Evolutionary conservation across 192 early-diverging fungal species (phyloP), one percentile per base, ranked within the genome.

Genomic region (Ambispora gerdemannii): DNA sequence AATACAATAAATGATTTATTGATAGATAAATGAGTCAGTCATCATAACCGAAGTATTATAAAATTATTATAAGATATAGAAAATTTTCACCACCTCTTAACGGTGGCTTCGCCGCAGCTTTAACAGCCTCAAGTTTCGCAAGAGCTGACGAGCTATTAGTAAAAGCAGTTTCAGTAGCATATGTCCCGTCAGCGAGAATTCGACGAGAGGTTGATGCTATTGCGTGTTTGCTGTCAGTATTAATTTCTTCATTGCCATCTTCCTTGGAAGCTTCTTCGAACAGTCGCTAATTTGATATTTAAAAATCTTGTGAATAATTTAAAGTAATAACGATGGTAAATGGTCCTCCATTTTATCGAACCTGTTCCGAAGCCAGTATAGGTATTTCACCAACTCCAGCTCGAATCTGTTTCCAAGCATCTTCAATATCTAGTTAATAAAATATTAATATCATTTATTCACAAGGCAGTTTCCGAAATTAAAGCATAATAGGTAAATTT

Each of bases 181-280:
- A 99, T 0, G 96, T 98, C 27, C 97, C 97, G 78, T 99, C 97
- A 2, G 97, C 88, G 35, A 99, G 82, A 20, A 99, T 83, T 50
- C 94, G 89, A 25, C 90, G 85, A 51, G 89, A 74, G 15, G 90
- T 80, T n/a, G 77, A 72, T 2, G 82, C 20, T 4, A 53, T 60
- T 27, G 77, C 71, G 22, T 50, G n/a, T 63, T 75, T 80, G 43
- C 60, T 68, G 43, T 76, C 76, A 7, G 70, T 43, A 32, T 62
- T 43, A 33, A 63, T 75, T 38, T 71, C 75, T 22, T 80, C 83
- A 0, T n/a, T 74, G 15, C 80, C 78, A 33, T 84, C 84, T 28
- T 83, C 80, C 27, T 84, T 82, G 32, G 86, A 77, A 6, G 81
- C 80, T 15, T 91, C 93, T 34, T 94, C 93, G 63, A 89, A 72